phyloP scores from a whole-genome alignment of 2,329 filamentous ascomycete genomes.

The Alternaria angustiovoidea region DNA sequence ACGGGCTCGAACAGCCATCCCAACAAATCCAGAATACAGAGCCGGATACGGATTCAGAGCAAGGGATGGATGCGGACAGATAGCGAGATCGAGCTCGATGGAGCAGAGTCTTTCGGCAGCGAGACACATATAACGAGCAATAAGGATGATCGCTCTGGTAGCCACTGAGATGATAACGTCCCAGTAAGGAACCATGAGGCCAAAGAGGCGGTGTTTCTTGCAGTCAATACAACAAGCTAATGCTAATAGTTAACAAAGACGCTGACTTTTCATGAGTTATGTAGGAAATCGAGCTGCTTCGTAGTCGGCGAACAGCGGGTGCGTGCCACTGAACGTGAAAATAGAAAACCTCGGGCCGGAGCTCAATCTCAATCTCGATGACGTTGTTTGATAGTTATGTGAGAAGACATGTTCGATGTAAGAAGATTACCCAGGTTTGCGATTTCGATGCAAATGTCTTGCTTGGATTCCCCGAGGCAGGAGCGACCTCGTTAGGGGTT shows the following conservation, averaged over 20 bases:
- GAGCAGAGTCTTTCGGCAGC: not conserved
- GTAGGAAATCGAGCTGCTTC: not conserved
- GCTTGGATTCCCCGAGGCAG: not conserved
- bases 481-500: not conserved
- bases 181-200: not conserved
- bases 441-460: not conserved
- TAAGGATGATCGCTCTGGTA: not conserved
- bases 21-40: not conserved
- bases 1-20: not conserved
- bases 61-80: not conserved
- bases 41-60: not conserved
- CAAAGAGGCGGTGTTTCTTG: not conserved
- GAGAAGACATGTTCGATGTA: not conserved
- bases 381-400: not conserved
- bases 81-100: conserved; percentile 4
- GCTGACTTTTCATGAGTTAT: not conserved
- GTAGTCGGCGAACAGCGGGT: not conserved
- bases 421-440: not conserved
- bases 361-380: not conserved
- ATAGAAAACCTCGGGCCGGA: not conserved
- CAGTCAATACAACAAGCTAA: not conserved
- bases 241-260: not conserved
- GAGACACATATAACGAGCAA: not conserved
- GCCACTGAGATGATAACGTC: not conserved
- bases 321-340: not conserved